Percentiles rank a stretch among this genome's conserved stretches.
Conservation (phyloP, 805 yeast species). For the Pichia heedii region DNA sequence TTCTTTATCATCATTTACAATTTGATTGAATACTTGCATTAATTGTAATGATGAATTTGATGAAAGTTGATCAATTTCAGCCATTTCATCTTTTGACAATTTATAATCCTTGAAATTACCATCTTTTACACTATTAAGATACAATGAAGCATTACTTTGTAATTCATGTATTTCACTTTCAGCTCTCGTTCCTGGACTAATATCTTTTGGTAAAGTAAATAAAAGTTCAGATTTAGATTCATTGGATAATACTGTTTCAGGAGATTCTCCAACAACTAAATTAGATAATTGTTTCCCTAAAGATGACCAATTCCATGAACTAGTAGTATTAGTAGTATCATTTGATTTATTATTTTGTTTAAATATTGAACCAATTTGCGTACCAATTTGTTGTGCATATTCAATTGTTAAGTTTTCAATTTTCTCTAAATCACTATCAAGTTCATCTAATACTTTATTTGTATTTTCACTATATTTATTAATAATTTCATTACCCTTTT, state of each 20-base stretch:
- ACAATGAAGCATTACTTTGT: conserved; percentile 40
- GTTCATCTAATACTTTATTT: conserved; percentile 55
- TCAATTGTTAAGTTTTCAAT: conserved; percentile 63
- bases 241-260: conserved; percentile 10
- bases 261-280: conserved; percentile 6
- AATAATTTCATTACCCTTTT: conserved; percentile 19
- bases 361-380: conserved; percentile 48
- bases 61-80: conserved; percentile 34
- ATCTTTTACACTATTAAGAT: conserved; percentile 28
- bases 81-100: conserved; percentile 38
- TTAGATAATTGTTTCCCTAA: conserved; percentile 6
- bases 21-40: conserved; percentile 44
- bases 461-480: conserved; percentile 33
- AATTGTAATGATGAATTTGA: conserved; percentile 40
- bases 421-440: conserved; percentile 66
- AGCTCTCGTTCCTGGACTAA: conserved; percentile 40
- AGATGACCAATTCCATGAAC: conserved; percentile 7
- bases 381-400: conserved; percentile 50
- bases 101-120: conserved; percentile 33
- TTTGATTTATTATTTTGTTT: conserved; percentile 12
- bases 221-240: conserved; percentile 34
- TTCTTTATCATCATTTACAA: background rate
- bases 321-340: conserved; percentile 5
- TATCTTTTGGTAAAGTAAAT: conserved; percentile 34
- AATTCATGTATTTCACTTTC: conserved; percentile 55